These are phyloP conservation scores for Wickerhamiella kurtzmanii DNA, from an alignment of 805 yeast species.

Conservation along the genomic window DNA sequence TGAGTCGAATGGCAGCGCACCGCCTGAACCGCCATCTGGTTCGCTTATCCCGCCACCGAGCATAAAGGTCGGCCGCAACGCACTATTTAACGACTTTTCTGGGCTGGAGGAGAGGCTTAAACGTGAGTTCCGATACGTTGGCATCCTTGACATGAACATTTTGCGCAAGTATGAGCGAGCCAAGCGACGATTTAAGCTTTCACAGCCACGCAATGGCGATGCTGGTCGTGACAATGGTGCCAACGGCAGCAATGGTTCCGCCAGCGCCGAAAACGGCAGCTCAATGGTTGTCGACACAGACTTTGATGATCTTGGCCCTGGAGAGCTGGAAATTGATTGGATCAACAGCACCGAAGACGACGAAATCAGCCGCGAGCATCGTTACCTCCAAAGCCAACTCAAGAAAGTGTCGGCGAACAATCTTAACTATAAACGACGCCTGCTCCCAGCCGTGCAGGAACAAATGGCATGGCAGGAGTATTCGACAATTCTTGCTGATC, in stretches of 20 bases:
- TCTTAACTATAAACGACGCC: conserved; percentile 46
- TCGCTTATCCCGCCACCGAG: conserved; percentile 9
- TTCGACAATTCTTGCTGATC: conserved; percentile 73
- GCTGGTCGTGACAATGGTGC: not conserved
- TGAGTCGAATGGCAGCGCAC: not conserved
- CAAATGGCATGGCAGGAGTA: conserved; percentile 94
- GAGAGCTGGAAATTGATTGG: conserved; percentile 48
- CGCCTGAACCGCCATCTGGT: not conserved
- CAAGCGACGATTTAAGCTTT: conserved; percentile 18
- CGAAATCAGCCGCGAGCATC: conserved; percentile 74
- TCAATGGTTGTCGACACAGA: not conserved
- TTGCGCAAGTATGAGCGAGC: conserved; percentile 24
- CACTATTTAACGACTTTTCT: conserved; percentile 48
- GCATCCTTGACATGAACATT: conserved; percentile 42
- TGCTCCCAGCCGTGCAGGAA: conserved; percentile 66
- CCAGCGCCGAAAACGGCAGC: not conserved
- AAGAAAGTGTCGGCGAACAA: conserved; percentile 49
- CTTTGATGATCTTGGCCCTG: conserved; percentile 8
- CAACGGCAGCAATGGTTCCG: not conserved
- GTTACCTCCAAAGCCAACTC: conserved; percentile 57
- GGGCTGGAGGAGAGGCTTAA: conserved; percentile 78
- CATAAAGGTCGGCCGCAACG: conserved; percentile 29
- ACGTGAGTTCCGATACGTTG: conserved; percentile 78
- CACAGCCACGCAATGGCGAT: conserved; percentile 18
- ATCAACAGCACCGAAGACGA: conserved; percentile 75